These are phyloP conservation scores for Graphiopsis chlorocephala DNA, from an alignment of 2,329 filamentous ascomycete species.

Conservation along the genomic window DNA sequence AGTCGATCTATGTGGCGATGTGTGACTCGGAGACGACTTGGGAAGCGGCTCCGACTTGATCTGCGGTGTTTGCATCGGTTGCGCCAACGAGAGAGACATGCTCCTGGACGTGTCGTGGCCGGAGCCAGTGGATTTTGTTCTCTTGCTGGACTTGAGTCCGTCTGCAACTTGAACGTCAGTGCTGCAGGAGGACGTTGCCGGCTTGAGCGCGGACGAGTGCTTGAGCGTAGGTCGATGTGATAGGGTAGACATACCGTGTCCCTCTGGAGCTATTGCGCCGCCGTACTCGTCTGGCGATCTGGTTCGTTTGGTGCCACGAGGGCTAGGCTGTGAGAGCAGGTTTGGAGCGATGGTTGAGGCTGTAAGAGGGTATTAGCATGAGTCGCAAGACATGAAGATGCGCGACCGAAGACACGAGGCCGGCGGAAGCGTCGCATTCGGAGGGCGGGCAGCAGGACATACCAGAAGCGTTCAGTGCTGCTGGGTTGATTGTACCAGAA, in stretches of 20 bases:
- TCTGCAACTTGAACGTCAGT: conserved; percentile 35
- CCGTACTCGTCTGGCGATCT: conserved; percentile 67
- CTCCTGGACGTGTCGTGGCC: conserved; percentile 11
- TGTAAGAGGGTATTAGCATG: conserved; percentile 26
- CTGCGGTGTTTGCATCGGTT: conserved; percentile 52
- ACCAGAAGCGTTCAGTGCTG: conserved; percentile 78
- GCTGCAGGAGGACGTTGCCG: not conserved
- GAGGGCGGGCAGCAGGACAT: conserved; percentile 32
- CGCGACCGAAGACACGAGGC: not conserved
- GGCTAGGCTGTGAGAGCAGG: conserved; percentile 46
- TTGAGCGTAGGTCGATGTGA: conserved; percentile 31
- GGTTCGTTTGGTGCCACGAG: conserved; percentile 75
- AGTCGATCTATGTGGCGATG: conserved; percentile 71
- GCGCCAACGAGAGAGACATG: conserved; percentile 34
- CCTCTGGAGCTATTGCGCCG: conserved; percentile 46
- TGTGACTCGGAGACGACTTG: conserved; percentile 55
- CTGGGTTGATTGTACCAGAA: conserved; percentile 87
- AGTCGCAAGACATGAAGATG: conserved; percentile 9
- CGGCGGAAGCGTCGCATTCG: conserved; percentile 8
- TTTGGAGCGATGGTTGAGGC: conserved; percentile 47
- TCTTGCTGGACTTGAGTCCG: conserved; percentile 43
- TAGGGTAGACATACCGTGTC: conserved; percentile 64
- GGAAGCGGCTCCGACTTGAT: conserved; percentile 50
- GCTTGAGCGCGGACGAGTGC: not conserved
- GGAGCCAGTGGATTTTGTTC: conserved; percentile 19